Evolutionary conservation across 2,329 filamentous ascomycete species (phyloP), one percentile per base, ranked within the genome.

Genomic region (Fusarium piperis): DNA sequence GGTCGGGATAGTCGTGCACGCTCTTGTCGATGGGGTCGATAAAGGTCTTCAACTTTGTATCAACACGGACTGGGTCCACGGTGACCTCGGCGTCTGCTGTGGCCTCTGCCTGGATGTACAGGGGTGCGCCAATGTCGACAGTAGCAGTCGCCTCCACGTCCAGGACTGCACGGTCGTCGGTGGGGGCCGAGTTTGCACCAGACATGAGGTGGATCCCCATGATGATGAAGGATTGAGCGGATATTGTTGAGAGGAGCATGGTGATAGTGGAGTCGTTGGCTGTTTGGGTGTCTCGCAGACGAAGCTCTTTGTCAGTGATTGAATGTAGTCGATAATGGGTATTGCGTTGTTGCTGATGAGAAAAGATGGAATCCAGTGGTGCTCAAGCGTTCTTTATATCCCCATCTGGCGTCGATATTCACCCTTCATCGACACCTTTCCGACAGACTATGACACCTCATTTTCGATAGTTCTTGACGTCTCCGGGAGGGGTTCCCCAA

Each of bases 181-280:
- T 15, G 9, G 74, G 72, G 11, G 63, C 62, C 32, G 66, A 62
- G 32, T 41, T 33, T 9, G 52, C 70, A 2, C 51, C 56, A 2
- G 55, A 18, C 7, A 64, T 16, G 0, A 64, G 58, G 6, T 64
- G 61, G 11, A 62, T 39, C 13, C 57, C 55, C 12, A 75, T 13
- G 1, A 76, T 32, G 18, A 76, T n/a, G 1, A 56, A 52, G 0
- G 52, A 46, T 3, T 56, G 60, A 2, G 44, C 6, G 26, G 48
- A 67, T 23, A 66, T n/a, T n/a, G 62, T 64, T 36, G 67, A 53
- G 10, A 67, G 38, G 44, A 72, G 65, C 74, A 76, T 76, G 8
- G 44, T 69, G 65, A 20, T 18, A 18, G 26, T 18, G n/a, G 6
- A 11, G n/a, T 30, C n/a, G 6, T 12, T 32, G 59, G 30, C 12